A percentile compares a stretch with the other conserved stretches of the same genome.
phyloP scores from a whole-genome alignment of 2,329 filamentous ascomycete genomes.

The Calonectria fujianensis region DNA sequence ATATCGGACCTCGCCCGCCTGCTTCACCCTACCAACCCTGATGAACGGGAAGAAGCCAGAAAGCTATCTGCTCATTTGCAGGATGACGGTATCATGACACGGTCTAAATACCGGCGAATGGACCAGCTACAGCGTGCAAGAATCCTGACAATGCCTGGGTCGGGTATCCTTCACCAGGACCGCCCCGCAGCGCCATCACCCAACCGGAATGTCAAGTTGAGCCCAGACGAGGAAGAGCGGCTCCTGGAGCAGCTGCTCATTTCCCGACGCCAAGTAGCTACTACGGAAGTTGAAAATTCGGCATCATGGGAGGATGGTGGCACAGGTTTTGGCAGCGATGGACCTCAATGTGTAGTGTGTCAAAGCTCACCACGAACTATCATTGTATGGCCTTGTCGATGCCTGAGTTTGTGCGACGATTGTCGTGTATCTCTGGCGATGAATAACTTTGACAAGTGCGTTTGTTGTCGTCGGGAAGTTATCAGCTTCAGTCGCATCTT shows the following conservation, averaged over 20 bases:
- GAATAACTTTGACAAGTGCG: slow-evolving; percentile 98
- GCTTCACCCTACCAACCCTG: slow-evolving; percentile 85
- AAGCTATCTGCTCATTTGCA: slow-evolving; percentile 87
- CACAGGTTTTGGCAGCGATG: slow-evolving; percentile 80
- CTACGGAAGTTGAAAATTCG: slow-evolving; percentile 39
- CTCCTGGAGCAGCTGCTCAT: slow-evolving; percentile 77
- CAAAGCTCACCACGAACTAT: slow-evolving; percentile 90
- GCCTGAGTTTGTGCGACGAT: slow-evolving; percentile 94
- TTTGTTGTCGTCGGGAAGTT: slow-evolving; percentile 93
- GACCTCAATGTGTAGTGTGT: slow-evolving; percentile 94
- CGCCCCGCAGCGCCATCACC: slow-evolving; percentile 35
- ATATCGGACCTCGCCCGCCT: slow-evolving; percentile 84
- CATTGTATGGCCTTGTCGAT: slow-evolving; percentile 97
- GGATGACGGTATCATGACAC: slow-evolving; percentile 84
- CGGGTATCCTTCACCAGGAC: slow-evolving; percentile 47
- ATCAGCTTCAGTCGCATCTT: slow-evolving; percentile 93
- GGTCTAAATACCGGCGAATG: slow-evolving; percentile 83
- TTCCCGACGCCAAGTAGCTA: slow-evolving; percentile 64
- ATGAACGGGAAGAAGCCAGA: slow-evolving; percentile 87
- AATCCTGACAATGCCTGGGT: slow-evolving; percentile 67
- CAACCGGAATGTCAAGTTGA: slow-evolving; percentile 64
- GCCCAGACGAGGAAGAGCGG: slow-evolving; percentile 75
- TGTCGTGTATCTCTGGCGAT: slow-evolving; percentile 94
- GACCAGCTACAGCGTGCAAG: slow-evolving; percentile 81
- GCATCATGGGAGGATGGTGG: slow-evolving; percentile 81